phyloP scores from a whole-genome alignment of 176 grass and related monocot genomes.

The Leersia perrieri region DNA sequence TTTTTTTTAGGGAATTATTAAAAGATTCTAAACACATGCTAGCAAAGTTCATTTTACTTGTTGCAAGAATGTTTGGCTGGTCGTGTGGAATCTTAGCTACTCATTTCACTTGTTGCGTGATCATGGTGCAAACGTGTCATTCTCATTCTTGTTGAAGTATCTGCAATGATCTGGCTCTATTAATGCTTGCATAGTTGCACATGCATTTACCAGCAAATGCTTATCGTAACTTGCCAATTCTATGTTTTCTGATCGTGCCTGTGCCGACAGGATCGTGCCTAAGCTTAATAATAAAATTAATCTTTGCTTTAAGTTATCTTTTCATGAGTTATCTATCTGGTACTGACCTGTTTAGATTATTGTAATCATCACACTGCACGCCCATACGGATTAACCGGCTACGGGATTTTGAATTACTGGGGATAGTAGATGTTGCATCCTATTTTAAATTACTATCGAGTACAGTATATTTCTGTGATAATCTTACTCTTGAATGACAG shows the following conservation, averaged over 20 bases:
- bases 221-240: background rate
- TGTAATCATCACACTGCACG: background rate
- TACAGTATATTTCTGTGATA: background rate
- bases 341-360: background rate
- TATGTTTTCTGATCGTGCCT: conserved; percentile 15
- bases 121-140: background rate
- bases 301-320: conserved; percentile 9
- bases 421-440: no score
- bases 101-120: background rate
- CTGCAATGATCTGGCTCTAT: background rate
- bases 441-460: no score
- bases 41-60: background rate
- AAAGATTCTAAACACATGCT: no score
- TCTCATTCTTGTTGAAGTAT: background rate
- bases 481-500: no score
- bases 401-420: background rate
- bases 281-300: conserved; percentile 11
- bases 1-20: no score
- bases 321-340: background rate
- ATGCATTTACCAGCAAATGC: conserved; percentile 8
- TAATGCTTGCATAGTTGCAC: conserved; percentile 19
- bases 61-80: background rate
- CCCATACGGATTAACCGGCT: background rate
- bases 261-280: background rate
- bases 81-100: no score